These are phyloP conservation scores for Polygonum maritimum DNA, from an alignment of 148 eudicot species.

Conservation along the genomic window DNA sequence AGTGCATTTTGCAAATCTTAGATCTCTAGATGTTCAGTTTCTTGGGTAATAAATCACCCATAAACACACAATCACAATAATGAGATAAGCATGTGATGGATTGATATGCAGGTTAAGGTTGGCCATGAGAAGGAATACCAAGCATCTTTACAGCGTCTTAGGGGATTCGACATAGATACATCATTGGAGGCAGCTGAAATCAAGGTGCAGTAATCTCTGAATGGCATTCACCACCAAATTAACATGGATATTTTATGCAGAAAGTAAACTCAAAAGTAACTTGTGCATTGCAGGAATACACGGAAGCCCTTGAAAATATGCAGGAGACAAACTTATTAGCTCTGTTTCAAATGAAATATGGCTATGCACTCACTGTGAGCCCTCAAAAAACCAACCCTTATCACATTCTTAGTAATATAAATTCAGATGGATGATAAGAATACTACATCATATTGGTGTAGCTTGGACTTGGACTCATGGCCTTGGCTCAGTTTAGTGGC, in stretches of 20 bases:
- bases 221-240: background rate
- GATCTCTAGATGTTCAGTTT: background rate
- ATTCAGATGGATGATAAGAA: background rate
- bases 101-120: conserved; percentile 33
- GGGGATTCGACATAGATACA: conserved; percentile 45
- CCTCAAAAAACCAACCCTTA: background rate
- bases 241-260: no score
- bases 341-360: conserved; percentile 29
- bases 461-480: conserved; percentile 58
- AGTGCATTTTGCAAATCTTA: conserved; percentile 9
- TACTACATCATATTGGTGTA: conserved; percentile 3
- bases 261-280: background rate
- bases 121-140: conserved; percentile 37
- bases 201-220: conserved; percentile 26
- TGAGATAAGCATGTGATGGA: background rate
- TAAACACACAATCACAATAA: background rate
- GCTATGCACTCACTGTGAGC: conserved; percentile 33
- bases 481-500: conserved; percentile 42
- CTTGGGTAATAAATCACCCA: background rate
- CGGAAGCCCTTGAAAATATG: conserved; percentile 16
- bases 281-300: conserved; percentile 18
- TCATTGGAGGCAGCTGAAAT: conserved; percentile 55
- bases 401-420: no score
- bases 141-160: conserved; percentile 37
- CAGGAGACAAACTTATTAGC: conserved; percentile 16